Evolutionary conservation across 352 stramenopile species (phyloP).

Genomic region (Phytophthora hibernalis): DNA sequence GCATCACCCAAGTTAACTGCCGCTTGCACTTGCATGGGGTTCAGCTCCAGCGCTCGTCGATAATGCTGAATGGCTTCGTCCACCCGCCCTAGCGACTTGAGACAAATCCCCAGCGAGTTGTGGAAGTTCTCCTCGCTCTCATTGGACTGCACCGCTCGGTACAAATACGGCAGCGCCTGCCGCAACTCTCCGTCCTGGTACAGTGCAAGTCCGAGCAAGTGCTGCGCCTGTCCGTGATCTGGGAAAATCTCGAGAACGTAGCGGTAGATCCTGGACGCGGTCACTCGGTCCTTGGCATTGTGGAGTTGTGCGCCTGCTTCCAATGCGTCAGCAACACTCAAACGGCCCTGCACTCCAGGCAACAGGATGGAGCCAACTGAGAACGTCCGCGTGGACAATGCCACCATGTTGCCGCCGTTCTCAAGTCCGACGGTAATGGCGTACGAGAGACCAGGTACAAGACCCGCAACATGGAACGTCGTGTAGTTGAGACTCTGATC

Average conservation of each 20-base stretch:
- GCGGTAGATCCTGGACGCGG: conserved; percentile 54
- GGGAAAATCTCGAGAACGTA: conserved; percentile 65
- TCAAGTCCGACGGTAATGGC: conserved; percentile 61
- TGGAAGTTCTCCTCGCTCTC: conserved; percentile 56
- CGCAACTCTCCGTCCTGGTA: conserved; percentile 49
- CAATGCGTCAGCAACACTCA: conserved; percentile 60
- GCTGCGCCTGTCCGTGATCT: conserved; percentile 48
- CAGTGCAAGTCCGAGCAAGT: conserved; percentile 56
- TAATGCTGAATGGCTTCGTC: conserved; percentile 63
- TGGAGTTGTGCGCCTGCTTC: conserved; percentile 51
- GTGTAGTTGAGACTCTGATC: conserved; percentile 57
- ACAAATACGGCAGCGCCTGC: conserved; percentile 45
- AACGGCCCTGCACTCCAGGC: conserved; percentile 17
- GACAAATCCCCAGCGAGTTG: conserved; percentile 62
- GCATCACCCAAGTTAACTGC: conserved; percentile 61
- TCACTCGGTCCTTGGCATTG: conserved; percentile 31
- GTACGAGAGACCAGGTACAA: conserved; percentile 67
- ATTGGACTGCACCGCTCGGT: conserved; percentile 52
- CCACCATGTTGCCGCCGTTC: conserved; percentile 55
- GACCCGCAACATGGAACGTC: conserved; percentile 59
- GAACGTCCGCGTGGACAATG: conserved; percentile 71
- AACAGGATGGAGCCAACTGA: conserved; percentile 57
- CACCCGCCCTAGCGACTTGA: conserved; percentile 44
- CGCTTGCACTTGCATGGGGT: conserved; percentile 50
- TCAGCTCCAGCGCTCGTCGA: conserved; percentile 55